Evolutionary conservation across 2,329 filamentous ascomycete species (phyloP), one percentile per base, ranked within the genome.

Genomic region (Elsinoe necatrix): DNA sequence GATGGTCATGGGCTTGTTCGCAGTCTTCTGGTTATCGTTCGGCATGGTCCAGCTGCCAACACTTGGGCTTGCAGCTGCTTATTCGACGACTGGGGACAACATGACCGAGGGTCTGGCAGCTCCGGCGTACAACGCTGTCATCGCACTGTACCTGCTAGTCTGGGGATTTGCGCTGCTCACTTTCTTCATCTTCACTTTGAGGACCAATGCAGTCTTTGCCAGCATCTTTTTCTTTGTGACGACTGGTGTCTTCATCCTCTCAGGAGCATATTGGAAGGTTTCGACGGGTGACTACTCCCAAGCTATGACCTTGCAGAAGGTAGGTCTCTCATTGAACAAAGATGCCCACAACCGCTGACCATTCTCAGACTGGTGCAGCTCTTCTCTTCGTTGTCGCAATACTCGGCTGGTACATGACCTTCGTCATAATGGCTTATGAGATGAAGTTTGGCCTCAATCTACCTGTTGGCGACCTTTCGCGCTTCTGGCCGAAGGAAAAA

Each of bases 161-260:
- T 80, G 77, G 77, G 77, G 76, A 0, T 79, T 79, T 41, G 76
- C 75, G 8, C 65, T 80, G 14, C 72, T 75, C 25, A 79, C 77
- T 0, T 78, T 77, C 57, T 77, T 75, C 63, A 65, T 79, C 47
- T 79, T 80, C 59, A 75, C 76, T 0, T 66, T 76, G 16, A 73
- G 74, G 64, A 78, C 78, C 50, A 80, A 80, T 61, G 60, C 67
- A 2, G 73, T 79, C 1, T 78, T 80, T 58, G 73, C 76, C 0
- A 55, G 68, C 1, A 79, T 80, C 54, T 79, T 80, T 57, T 63
- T 73, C 2, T 69, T 76, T 20, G 75, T 76, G 12, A 75, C 73
- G 16, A 63, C 71, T 0, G 76, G 71, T 1, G 67, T 67, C 14
- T 80, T 75, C 69, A 64, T 76, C 2, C 64, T 80, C 43, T 70